Percentiles rank a stretch among this genome's conserved stretches.
phyloP scores from a whole-genome alignment of 192 early-diverging fungal species.

The Linnemannia schmuckeri region DNA sequence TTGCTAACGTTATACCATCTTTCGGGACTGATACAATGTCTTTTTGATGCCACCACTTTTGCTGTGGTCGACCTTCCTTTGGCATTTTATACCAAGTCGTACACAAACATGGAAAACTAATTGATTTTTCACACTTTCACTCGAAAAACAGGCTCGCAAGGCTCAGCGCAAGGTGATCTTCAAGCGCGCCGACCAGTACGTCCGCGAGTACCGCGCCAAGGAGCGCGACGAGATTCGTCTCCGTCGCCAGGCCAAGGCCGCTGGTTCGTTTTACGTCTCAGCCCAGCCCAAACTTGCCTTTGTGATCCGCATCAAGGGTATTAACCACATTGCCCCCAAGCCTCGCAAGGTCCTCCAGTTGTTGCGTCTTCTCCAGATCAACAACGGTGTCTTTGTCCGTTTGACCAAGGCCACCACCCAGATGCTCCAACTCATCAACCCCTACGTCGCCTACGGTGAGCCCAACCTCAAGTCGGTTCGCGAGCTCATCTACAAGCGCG shows the following conservation, averaged over 20 bases:
- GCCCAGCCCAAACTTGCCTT: constrained; percentile 97
- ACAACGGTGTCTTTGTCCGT: constrained; percentile 96
- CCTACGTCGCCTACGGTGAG: constrained; percentile 94
- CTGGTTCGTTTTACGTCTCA: constrained; percentile 94
- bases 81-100: background rate
- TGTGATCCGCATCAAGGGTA: constrained; percentile 99
- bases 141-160: constrained; percentile 45
- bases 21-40: constrained; percentile 80
- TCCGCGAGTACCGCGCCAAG: constrained; percentile 93
- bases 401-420: constrained; percentile 97
- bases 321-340: constrained; percentile 99
- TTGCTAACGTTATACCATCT: constrained; percentile 74
- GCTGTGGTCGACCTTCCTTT: background rate
- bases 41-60: background rate
- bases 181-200: constrained; percentile 99
- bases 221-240: constrained; percentile 94
- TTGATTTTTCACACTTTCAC: background rate
- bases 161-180: constrained; percentile 95
- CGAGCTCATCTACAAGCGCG: constrained; percentile 99
- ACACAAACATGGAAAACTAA: constrained; percentile 8
- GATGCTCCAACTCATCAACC: constrained; percentile 97
- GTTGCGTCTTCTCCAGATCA: constrained; percentile 99
- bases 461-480: constrained; percentile 99
- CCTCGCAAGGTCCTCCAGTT: constrained; percentile 99
- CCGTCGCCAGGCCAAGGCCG: constrained; percentile 91